Base-by-base conservation (phyloP, 331 rosid genomes). In the Cydonia oblonga region DNA sequence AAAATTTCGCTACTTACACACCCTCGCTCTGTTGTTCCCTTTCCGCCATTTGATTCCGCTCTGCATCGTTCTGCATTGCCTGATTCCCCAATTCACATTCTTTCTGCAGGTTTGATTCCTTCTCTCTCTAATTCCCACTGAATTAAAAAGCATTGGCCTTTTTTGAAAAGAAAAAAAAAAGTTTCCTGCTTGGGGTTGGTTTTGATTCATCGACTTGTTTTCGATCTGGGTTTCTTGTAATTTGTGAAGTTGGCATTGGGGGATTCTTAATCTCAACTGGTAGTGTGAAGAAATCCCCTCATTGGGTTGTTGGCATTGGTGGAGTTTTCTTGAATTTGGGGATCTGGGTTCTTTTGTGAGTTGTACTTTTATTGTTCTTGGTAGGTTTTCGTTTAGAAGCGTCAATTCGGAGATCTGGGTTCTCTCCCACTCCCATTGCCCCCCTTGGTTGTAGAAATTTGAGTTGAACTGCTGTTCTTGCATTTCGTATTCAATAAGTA, bases 1-100 rank as follows among this genome's bases (percentile, higher is more conserved):
- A 60, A 42, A 65, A 22, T 73, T n/a, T 62, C 70, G 59, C 66
- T 67, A 32, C 20, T 15, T 67, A 74, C 33, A 9, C 78, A 69
- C 30, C 57, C 58, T 5, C 10, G 49, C 68, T 64, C 51, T 64
- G 28, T 64, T 64, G 51, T 20, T 32, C 49, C 28, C 4, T 84
- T 81, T 59, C 25, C 72, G 64, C 62, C 42, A 15, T 65, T 60
- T 46, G 77, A 59, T 57, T 72, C 70, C 35, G 52, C 72, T 76
- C 66, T 63, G 68, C 75, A 70, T 56, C 35, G 52, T 75, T 76
- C 66, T 63, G 68, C 75, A 70, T 56, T 60, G 70, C 62, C 64
- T 46, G 69, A 51, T 32, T 58, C 70, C 42, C 20, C 20, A 38
- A 29, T 60, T 59, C 44, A 26, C 75, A 7, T 76, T 64, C 51